Conservation (phyloP, 768 basidiomycete genomes). For the Tubosaeta sp. region DNA sequence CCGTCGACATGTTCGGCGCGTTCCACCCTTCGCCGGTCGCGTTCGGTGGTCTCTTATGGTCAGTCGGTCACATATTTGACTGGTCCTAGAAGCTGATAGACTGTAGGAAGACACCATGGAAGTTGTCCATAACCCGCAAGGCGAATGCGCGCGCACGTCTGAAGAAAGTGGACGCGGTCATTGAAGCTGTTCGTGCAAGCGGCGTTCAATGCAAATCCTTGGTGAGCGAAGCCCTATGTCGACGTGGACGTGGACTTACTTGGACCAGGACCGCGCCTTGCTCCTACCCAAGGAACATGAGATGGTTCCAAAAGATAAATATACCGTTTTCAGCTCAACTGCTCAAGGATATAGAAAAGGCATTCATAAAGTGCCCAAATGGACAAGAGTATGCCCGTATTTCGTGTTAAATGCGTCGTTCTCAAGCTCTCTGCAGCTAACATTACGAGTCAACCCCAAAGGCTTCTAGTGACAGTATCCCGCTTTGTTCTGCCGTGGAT, state of each 20-base stretch:
- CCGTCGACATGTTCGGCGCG: conserved; percentile 71
- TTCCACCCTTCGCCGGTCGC: conserved; percentile 69
- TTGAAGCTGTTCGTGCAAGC: conserved; percentile 78
- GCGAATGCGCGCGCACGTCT: conserved; percentile 85
- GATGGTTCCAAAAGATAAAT: conserved; percentile 92
- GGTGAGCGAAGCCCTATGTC: conserved; percentile 43
- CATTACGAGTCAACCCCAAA: conserved; percentile 81
- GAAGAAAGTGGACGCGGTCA: conserved; percentile 90
- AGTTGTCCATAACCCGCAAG: conserved; percentile 86
- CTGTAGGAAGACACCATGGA: conserved; percentile 91
- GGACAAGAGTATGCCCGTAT: conserved; percentile 69
- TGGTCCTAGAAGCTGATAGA: background rate
- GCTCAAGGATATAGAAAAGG: conserved; percentile 82
- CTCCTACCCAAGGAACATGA: conserved; percentile 89
- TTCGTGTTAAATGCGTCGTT: background rate
- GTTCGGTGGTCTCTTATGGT: conserved; percentile 85
- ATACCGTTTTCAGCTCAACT: conserved; percentile 79
- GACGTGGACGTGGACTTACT: background rate
- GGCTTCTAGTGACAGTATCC: conserved; percentile 66
- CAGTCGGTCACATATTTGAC: conserved; percentile 2
- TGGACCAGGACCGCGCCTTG: conserved; percentile 61
- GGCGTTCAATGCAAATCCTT: conserved; percentile 75
- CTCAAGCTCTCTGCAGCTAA: conserved; percentile 49
- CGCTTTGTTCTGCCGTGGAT: conserved; percentile 2
- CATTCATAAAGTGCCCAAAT: conserved; percentile 97